A percentile compares a stretch with the other conserved stretches of the same genome.
Evolutionary conservation across 352 stramenopile species (phyloP).

Genomic region (Thalassiosira exigua): DNA sequence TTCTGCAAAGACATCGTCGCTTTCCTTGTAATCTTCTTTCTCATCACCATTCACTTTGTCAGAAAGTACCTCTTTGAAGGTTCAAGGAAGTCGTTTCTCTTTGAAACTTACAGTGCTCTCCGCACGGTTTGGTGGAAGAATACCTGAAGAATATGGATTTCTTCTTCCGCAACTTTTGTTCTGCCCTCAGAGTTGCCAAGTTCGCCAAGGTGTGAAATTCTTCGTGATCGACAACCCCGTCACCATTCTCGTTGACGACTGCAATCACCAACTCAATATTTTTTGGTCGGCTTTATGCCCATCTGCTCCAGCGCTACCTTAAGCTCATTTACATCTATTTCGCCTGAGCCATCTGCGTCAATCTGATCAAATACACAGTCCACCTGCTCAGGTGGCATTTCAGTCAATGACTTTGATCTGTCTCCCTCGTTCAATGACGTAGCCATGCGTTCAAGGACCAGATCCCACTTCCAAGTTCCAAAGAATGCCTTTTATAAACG

Average conservation of each 20-base stretch:
- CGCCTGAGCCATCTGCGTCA: conserved; percentile 24
- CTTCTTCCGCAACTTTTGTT: too few species aligned
- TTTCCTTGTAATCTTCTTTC: too few species aligned
- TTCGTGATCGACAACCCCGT: conserved; percentile 23
- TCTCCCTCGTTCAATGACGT: conserved; percentile 19
- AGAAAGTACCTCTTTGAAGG: too few species aligned
- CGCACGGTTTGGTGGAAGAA: too few species aligned
- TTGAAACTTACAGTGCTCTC: too few species aligned
- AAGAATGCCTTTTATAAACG: too few species aligned
- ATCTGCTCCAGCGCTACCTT: conserved; percentile 25
- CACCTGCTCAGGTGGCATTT: conserved; percentile 22
- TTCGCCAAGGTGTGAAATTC: conserved; percentile 34
- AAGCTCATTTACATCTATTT: conserved; percentile 29
- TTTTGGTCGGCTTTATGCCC: conserved; percentile 28
- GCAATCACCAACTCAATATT: conserved; percentile 28
- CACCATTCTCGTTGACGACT: conserved; percentile 40
- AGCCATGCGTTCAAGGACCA: conserved; percentile 26
- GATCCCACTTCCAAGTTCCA: conserved; percentile 46
- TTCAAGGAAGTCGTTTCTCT: too few species aligned
- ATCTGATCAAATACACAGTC: conserved; percentile 32
- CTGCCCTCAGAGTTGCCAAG: conserved; percentile 16
- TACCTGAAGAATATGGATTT: too few species aligned
- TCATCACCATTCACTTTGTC: too few species aligned
- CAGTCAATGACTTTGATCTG: background rate
- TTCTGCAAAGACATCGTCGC: too few species aligned